These are phyloP conservation scores for Cymbidium sinense DNA, from an alignment of 106 monocot species.

Conservation along the genomic window DNA sequence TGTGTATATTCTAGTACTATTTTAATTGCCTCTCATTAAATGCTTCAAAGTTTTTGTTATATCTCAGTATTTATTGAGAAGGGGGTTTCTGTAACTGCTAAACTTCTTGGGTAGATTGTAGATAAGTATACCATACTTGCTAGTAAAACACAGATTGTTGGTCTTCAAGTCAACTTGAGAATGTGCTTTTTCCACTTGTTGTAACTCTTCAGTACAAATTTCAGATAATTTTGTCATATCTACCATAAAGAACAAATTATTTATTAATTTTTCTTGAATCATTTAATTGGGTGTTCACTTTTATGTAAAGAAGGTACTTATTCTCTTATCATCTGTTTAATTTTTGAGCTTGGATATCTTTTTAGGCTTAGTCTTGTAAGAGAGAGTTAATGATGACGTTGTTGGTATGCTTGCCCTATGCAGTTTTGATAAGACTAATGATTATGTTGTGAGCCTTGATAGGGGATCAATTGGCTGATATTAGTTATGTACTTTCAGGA, in stretches of 20 bases:
- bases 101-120: background rate
- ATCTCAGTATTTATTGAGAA: background rate
- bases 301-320: too few species aligned
- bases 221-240: background rate
- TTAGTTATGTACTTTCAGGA: background rate
- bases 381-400: too few species aligned
- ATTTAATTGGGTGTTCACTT: too few species aligned
- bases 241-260: background rate
- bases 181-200: background rate
- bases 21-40: background rate
- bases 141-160: background rate
- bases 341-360: too few species aligned
- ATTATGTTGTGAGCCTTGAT: too few species aligned
- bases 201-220: background rate
- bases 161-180: background rate
- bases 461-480: background rate
- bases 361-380: too few species aligned
- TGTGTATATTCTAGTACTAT: background rate
- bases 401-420: too few species aligned
- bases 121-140: background rate
- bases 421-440: too few species aligned
- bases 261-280: too few species aligned
- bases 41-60: background rate
- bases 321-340: too few species aligned
- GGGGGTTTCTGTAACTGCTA: background rate